These are phyloP conservation scores for Cladophialophora immunda DNA, from an alignment of 2,329 filamentous ascomycete genomes.

Conservation along the genomic window DNA sequence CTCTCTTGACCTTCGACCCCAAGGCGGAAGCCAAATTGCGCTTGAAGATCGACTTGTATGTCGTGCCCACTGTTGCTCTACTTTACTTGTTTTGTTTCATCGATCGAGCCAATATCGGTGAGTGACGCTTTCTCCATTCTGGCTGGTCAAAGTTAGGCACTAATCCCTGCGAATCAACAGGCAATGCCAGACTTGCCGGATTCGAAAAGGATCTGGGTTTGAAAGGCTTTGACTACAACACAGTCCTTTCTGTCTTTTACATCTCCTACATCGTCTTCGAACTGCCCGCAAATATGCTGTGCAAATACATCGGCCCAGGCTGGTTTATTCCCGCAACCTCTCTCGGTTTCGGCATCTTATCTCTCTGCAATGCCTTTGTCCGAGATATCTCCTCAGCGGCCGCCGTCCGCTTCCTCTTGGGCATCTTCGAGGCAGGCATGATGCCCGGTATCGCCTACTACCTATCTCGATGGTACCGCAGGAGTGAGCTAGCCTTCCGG, in stretches of 20 bases:
- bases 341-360: constrained; percentile 69
- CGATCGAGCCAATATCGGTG: constrained; percentile 62
- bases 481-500: constrained; percentile 72
- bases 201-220: constrained; percentile 71
- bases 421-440: constrained; percentile 71
- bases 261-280: constrained; percentile 77
- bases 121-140: constrained; percentile 33
- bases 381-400: constrained; percentile 60
- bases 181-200: constrained; percentile 73
- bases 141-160: too few relatives aligned
- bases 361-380: constrained; percentile 73
- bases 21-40: constrained; percentile 66
- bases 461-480: constrained; percentile 62
- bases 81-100: constrained; percentile 79
- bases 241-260: constrained; percentile 73
- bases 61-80: constrained; percentile 71
- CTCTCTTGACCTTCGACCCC: constrained; percentile 63
- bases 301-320: constrained; percentile 75
- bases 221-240: constrained; percentile 73
- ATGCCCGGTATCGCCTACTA: constrained; percentile 79
- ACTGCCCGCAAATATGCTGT: constrained; percentile 72
- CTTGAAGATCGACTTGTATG: constrained; percentile 70
- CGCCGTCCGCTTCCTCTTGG: constrained; percentile 72
- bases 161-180: too few relatives aligned
- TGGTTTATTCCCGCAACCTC: constrained; percentile 73